A percentile compares a stretch with the other conserved stretches of the same genome.
These are phyloP conservation scores for Saccharomycopsis sp. DNA, from an alignment of 805 yeast species.

Conservation along the genomic window DNA sequence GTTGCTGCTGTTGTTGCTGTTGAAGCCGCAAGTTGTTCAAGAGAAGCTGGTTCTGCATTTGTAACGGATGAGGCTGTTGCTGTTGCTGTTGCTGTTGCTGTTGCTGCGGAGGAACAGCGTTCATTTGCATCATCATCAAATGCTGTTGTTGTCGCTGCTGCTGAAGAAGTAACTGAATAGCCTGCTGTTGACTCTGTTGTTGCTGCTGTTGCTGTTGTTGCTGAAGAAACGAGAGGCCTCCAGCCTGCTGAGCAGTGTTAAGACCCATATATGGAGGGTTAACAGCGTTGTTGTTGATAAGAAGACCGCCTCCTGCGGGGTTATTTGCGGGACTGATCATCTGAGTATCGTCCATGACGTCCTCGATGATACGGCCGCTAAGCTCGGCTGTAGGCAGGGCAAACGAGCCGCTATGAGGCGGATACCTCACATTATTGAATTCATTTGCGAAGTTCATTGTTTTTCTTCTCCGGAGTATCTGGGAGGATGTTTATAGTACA, in stretches of 20 bases:
- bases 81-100: slow-evolving; percentile 1
- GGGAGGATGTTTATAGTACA: neutral
- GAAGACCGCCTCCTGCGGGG: neutral
- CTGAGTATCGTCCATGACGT: neutral
- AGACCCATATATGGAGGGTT: no score
- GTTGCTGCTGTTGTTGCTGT: slow-evolving; percentile 7
- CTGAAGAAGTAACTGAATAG: neutral
- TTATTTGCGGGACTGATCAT: neutral
- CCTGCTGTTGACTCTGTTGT: slow-evolving; percentile 2
- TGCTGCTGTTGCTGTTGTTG: neutral
- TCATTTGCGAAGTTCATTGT: neutral
- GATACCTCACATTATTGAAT: neutral
- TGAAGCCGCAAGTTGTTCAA: slow-evolving; percentile 2
- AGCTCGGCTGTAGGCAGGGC: no score
- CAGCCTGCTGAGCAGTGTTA: no score
- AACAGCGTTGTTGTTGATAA: neutral
- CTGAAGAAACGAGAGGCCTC: neutral
- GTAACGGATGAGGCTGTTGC: slow-evolving; percentile 2
- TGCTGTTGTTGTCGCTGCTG: slow-evolving; percentile 4
- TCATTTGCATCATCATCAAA: neutral
- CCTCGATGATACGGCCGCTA: neutral
- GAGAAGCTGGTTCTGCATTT: neutral
- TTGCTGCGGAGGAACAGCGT: neutral
- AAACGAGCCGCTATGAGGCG: neutral
- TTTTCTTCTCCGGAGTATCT: no score